A percentile compares a stretch with the other conserved stretches of the same genome.
phyloP scores from a whole-genome alignment of 148 eudicot genomes.

The Pouteria glomerata region DNA sequence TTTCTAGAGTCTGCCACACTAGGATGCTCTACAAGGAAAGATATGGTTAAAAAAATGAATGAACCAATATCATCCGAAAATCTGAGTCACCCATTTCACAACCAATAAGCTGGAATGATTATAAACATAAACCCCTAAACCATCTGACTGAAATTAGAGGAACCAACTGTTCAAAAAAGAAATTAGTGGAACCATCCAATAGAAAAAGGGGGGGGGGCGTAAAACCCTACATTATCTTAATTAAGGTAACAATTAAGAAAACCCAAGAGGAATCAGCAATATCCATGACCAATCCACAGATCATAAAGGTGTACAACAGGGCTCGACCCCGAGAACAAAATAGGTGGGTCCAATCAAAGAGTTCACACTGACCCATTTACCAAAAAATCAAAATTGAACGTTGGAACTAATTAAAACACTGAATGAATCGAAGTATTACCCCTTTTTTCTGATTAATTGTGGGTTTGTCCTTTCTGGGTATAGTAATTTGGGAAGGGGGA shows the following conservation, averaged over 20 bases:
- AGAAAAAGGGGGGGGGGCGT: background rate
- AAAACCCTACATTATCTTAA: background rate
- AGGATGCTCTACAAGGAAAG: background rate
- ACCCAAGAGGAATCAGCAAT: slow-evolving; percentile 1
- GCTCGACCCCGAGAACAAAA: slow-evolving; percentile 3
- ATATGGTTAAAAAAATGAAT: background rate
- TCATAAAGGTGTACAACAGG: slow-evolving; percentile 6
- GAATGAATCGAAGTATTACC: background rate
- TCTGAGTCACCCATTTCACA: background rate
- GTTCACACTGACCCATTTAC: slow-evolving; percentile 11
- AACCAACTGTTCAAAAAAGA: background rate
- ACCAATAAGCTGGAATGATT: background rate
- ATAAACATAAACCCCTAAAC: background rate
- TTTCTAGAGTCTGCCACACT: background rate
- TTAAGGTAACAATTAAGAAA: background rate
- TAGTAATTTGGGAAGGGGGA: slow-evolving; percentile 5
- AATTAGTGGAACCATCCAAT: background rate
- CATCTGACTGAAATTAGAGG: background rate
- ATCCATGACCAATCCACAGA: slow-evolving; percentile 2
- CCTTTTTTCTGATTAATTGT: slow-evolving; percentile 1
- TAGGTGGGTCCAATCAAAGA: slow-evolving; percentile 20
- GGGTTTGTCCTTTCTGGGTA: slow-evolving; percentile 13
- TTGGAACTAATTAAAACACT: background rate
- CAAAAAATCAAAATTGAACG: slow-evolving; percentile 6
- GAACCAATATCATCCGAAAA: slow-evolving; percentile 2